phyloP scores from a whole-genome alignment of 202 grass and related monocot species.

The Digitaria exilis region DNA sequence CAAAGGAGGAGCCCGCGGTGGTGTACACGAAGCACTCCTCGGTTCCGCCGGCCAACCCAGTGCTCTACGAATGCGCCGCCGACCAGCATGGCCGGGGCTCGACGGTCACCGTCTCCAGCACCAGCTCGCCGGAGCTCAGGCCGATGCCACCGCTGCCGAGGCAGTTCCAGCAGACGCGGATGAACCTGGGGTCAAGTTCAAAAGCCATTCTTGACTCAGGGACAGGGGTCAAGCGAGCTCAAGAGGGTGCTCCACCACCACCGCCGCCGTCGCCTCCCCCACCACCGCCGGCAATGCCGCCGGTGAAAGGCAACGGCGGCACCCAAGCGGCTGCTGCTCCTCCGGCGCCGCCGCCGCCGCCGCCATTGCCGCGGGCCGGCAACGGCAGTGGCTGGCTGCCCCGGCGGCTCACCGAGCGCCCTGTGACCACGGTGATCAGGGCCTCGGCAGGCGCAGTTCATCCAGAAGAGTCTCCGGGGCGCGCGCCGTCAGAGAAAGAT shows the following conservation, averaged over 20 bases:
- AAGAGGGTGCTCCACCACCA: not conserved
- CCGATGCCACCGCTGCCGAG: conserved; percentile 68
- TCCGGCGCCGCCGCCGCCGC: conserved; percentile 53
- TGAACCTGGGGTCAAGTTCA: conserved; percentile 36
- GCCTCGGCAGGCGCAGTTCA: conserved; percentile 44
- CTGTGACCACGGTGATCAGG: conserved; percentile 49
- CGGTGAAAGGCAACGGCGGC: not conserved
- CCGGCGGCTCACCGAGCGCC: conserved; percentile 47
- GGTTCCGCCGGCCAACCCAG: conserved; percentile 40
- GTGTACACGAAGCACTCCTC: conserved; percentile 36
- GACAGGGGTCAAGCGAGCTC: conserved; percentile 13
- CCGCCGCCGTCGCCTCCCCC: not conserved
- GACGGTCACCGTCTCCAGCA: conserved; percentile 41
- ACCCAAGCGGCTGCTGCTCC: conserved; percentile 1
- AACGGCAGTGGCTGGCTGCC: conserved; percentile 71
- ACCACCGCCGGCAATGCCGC: conserved; percentile 32
- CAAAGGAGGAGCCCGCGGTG: not conserved
- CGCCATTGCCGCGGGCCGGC: conserved; percentile 53
- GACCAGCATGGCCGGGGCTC: conserved; percentile 36
- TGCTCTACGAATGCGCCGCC: conserved; percentile 29
- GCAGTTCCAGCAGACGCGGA: conserved; percentile 44
- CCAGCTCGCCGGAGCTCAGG: conserved; percentile 53
- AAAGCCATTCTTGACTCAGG: not conserved
- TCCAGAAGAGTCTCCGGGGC: conserved; percentile 45
- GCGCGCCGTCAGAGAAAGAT: conserved; percentile 15